Evolutionary conservation across 768 basidiomycete genomes (phyloP).

Genomic region (Epithele typhae): DNA sequence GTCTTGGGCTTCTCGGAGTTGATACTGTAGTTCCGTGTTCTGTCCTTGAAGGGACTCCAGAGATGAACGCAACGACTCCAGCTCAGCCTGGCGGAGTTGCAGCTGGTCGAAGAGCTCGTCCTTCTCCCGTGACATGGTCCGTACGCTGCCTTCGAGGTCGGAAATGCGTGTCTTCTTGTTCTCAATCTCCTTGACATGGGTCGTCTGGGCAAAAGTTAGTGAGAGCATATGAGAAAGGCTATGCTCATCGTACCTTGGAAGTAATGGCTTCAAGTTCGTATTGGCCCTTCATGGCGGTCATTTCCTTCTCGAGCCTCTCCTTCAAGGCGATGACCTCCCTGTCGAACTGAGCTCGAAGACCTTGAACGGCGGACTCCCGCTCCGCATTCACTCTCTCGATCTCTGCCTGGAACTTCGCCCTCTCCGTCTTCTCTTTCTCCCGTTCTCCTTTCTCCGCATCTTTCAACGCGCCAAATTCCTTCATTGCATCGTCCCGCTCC

Average conservation of each 20-base stretch:
- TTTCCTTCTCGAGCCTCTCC: conserved; percentile 75
- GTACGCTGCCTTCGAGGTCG: conserved; percentile 67
- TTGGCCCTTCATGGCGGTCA: conserved; percentile 58
- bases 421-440: conserved; percentile 48
- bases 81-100: conserved; percentile 84
- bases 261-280: conserved; percentile 73
- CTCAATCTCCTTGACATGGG: conserved; percentile 64
- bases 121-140: conserved; percentile 69
- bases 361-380: conserved; percentile 56
- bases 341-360: conserved; percentile 65
- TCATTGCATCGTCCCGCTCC: conserved; percentile 76
- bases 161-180: conserved; percentile 58
- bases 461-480: conserved; percentile 47
- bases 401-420: conserved; percentile 53
- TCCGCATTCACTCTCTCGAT: conserved; percentile 57
- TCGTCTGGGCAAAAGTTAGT: conserved; percentile 42
- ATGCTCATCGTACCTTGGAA: conserved; percentile 50
- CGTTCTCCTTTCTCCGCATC: conserved; percentile 52
- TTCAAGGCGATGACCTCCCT: conserved; percentile 57
- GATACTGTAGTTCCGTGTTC: conserved; percentile 82
- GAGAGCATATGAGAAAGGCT: neutral
- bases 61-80: conserved; percentile 77
- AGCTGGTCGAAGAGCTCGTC: conserved; percentile 79
- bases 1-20: conserved; percentile 77
- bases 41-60: conserved; percentile 73